Evolutionary conservation across 2,329 filamentous ascomycete species (phyloP), one percentile per base, ranked within the genome.

Genomic region (Myriosclerotinia scirpicola): DNA sequence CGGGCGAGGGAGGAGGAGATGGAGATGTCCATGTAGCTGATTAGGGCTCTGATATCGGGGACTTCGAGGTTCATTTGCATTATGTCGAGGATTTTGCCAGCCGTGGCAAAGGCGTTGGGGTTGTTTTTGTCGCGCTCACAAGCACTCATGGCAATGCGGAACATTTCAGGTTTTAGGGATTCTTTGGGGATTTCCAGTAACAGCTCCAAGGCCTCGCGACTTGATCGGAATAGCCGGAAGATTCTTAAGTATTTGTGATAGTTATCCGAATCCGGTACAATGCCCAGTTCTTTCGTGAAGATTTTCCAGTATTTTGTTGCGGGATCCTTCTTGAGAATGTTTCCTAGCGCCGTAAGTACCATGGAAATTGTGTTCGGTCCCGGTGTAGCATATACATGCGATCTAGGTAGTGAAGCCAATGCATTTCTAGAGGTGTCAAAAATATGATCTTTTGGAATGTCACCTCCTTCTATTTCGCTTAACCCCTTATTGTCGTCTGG

Each of bases 41-140:
- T 80, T 67, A 90, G 76, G 22, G 81, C 76, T 50, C 78, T 75
- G 6, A 84, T 70, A 70, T 90, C 86, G 1, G 84, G 83, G 3
- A 79, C 74, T 14, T 75, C 71, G 17, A 81, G 72, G 7, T 74
- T 76, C 38, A 74, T 71, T 55, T 77, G 72, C 89, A 93, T 93
- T 61, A 85, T 76, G 63, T 87, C 81, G 40, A 97, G 79, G 36
- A 96, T 81, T 61, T 81, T 77, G 61, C 81, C 85, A 5, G 91
- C 90, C 70, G 90, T 83, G 3, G 81, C 78, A 70, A 96, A 84
- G 30, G 86, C 85, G 63, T 88, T 84, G n/a, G 77, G 81, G 76
- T 96, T 97, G 65, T 88, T 87, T 74, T 87, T 89, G 80, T 97
- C 92, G 66, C 89, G 85, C 34, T 86, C 80, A 77, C 93, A 97